These are phyloP conservation scores for Darksidea phi DNA, from an alignment of 495 filamentous ascomycete species.

Conservation along the genomic window DNA sequence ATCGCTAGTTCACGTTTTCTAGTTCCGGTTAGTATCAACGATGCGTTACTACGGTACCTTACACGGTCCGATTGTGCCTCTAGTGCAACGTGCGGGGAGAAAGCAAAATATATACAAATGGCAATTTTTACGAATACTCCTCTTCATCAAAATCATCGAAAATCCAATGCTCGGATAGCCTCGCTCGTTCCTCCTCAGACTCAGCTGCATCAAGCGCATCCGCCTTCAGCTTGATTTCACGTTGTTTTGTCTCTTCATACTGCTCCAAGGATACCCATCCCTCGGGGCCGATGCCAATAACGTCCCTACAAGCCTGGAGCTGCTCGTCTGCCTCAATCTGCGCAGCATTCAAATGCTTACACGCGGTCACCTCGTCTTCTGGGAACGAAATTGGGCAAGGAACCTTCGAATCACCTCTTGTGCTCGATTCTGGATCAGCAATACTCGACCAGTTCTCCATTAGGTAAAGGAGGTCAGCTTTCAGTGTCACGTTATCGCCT, in stretches of 20 bases:
- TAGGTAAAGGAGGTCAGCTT: conserved; percentile 13
- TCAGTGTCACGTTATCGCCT: conserved; percentile 16
- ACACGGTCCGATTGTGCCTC: too few species aligned
- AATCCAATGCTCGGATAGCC: conserved; percentile 2
- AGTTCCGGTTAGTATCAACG: too few species aligned
- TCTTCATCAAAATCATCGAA: conserved; percentile 21
- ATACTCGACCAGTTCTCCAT: not conserved
- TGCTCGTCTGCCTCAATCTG: conserved; percentile 1
- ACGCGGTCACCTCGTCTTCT: not conserved
- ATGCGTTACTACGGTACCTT: too few species aligned
- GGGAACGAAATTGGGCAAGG: conserved; percentile 6
- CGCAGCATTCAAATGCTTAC: not conserved
- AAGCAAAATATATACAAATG: too few species aligned
- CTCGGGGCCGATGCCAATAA: not conserved
- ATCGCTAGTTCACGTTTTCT: too few species aligned
- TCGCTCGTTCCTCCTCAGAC: conserved; percentile 2
- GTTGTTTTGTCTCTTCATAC: conserved; percentile 1
- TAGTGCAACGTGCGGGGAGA: too few species aligned
- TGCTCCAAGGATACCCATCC: conserved; percentile 1
- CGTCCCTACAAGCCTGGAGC: not conserved
- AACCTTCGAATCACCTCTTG: not conserved
- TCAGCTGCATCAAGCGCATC: conserved; percentile 6
- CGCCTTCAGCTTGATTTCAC: not conserved
- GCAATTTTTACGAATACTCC: conserved; percentile 13
- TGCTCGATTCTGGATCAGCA: not conserved